Evolutionary conservation across 345 rosid species (phyloP).

Genomic region (Hypericum androsaemum): DNA sequence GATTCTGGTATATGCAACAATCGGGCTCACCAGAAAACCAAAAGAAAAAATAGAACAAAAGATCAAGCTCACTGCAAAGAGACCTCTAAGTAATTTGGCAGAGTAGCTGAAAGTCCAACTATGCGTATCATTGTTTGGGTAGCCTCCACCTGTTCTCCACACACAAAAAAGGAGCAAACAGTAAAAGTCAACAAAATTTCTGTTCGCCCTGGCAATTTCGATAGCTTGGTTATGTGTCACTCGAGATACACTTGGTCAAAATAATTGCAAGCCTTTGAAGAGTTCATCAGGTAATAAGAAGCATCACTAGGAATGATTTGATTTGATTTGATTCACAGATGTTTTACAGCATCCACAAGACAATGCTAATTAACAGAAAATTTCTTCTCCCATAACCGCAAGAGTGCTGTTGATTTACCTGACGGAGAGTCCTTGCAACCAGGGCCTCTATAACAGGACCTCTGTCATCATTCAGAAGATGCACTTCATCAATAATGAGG

Average conservation of each 20-base stretch:
- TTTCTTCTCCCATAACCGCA: no score
- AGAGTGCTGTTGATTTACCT: constrained; percentile 33
- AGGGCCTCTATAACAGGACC: constrained; percentile 97
- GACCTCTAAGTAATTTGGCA: constrained; percentile 92
- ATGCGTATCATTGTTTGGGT: constrained; percentile 96
- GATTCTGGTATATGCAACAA: no score
- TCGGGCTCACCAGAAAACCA: no score
- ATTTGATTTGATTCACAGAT: no score
- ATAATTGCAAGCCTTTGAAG: no score
- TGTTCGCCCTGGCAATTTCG: not conserved
- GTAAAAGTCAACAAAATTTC: not conserved
- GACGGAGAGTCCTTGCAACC: constrained; percentile 96
- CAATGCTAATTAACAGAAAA: no score
- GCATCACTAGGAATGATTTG: no score
- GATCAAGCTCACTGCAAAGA: not conserved
- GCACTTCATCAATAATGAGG: constrained; percentile 95
- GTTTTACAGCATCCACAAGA: no score
- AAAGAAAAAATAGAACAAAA: not conserved
- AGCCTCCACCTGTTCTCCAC: constrained; percentile 72
- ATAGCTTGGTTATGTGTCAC: no score
- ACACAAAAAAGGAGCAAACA: constrained; percentile 2
- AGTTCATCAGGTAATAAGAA: no score
- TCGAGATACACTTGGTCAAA: no score
- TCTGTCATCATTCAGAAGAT: constrained; percentile 97
- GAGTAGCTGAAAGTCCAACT: constrained; percentile 97